Percentiles rank a stretch among this genome's conserved stretches.
Evolutionary conservation across 805 yeast species (phyloP).

Genomic region (Hanseniaspora vineae): DNA sequence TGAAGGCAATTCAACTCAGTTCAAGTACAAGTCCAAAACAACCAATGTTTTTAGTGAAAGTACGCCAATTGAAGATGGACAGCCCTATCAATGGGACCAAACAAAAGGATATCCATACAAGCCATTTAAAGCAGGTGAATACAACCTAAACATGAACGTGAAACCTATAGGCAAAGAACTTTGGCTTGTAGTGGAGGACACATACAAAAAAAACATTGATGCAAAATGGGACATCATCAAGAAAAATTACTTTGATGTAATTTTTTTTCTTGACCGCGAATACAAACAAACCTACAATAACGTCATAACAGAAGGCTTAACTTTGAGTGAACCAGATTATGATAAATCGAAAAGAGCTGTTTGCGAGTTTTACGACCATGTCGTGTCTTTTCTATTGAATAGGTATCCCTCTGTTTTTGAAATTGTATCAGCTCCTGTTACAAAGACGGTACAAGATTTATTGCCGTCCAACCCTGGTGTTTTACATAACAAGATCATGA

Average conservation of each 20-base stretch:
- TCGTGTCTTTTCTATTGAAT: slow-evolving; percentile 27
- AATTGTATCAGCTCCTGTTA: slow-evolving; percentile 4
- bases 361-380: slow-evolving; percentile 35
- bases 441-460: slow-evolving; percentile 1
- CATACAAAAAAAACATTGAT: slow-evolving; percentile 36
- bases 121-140: slow-evolving; percentile 50
- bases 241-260: slow-evolving; percentile 9
- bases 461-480: slow-evolving; percentile 14
- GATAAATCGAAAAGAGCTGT: slow-evolving; percentile 25
- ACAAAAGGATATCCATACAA: slow-evolving; percentile 33
- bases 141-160: slow-evolving; percentile 53
- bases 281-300: not conserved
- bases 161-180: slow-evolving; percentile 35
- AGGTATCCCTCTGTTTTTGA: slow-evolving; percentile 45
- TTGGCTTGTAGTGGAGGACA: slow-evolving; percentile 49
- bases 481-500: slow-evolving; percentile 28
- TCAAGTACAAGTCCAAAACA: not conserved
- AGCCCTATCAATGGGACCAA: slow-evolving; percentile 25
- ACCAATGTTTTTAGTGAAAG: not conserved
- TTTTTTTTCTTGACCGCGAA: slow-evolving; percentile 8
- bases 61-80: not conserved
- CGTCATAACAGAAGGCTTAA: slow-evolving; percentile 7
- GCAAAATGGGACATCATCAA: slow-evolving; percentile 20
- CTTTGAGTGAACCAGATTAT: slow-evolving; percentile 8
- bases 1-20: not conserved